Base-by-base conservation (phyloP, 1,284 basidiomycete species). In the Irpex sp. region DNA sequence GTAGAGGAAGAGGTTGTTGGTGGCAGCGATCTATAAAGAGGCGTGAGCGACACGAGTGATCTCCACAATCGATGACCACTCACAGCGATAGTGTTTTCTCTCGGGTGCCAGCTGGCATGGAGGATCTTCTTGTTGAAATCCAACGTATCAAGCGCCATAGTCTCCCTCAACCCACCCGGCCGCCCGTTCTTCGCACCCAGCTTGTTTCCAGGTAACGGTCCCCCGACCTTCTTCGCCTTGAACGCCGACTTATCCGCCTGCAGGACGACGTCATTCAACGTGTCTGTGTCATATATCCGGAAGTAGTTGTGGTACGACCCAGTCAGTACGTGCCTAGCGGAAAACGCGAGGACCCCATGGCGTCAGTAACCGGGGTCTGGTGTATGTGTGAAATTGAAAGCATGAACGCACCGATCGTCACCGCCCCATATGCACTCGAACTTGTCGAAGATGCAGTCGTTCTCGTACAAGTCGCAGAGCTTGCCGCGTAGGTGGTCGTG, bases 241-340 rank as follows among this genome's bases (percentile, higher is more conserved):
- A 99, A 99, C 5, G 96, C 96, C 14, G 94, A 96, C 78, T 99
- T 99, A 81, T 99, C 97, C 5, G 97, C 97, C 77, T 99, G 97
- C 61, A 99, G 77, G 14, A 98, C 94, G 42, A 97, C 88, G 71
- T 98, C 96, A 65, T 89, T 91, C 68, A 90, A 78, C 49, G 90
- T 90, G 65, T 98, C 94, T 66, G 90, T 87, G 75, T 99, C 96
- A 77, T 96, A 98, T 84, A 99, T 96, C 76, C 96, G 94, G 90
- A 99, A 97, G 80, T 98, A 98, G 78, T 99, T 99, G 82, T 98
- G 96, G 79, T 99, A 99, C 56, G 96, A 98, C 57, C 97, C 97
- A 14, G 97, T 98, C 68, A 98, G 80, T 64, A 97, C 93, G 74
- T 95, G 88, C 71, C 95, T 97, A 71, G 21, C 47, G 36, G 49